Conservation (phyloP, 176 grass and related monocot species). For the Musa acuminata region DNA sequence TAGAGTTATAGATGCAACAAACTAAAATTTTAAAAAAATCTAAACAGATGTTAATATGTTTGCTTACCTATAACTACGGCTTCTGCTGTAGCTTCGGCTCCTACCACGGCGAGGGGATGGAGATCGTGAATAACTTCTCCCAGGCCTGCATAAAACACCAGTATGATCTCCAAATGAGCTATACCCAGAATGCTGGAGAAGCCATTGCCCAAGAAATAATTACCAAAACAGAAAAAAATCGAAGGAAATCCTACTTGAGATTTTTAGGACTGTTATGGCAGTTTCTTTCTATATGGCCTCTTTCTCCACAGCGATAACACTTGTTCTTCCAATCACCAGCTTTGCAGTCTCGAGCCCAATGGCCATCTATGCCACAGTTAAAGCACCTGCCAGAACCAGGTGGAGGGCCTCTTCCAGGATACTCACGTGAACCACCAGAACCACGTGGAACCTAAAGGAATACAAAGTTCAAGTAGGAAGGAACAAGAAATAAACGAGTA, state of each 20-base stretch:
- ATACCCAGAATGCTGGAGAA: background rate
- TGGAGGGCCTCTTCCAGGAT: constrained; percentile 70
- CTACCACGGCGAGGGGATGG: constrained; percentile 46
- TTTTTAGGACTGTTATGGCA: constrained; percentile 95
- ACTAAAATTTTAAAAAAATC: too few relatives aligned
- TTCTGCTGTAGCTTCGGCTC: constrained; percentile 66
- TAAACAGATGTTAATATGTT: too few relatives aligned
- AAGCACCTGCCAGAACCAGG: constrained; percentile 92
- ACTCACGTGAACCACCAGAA: constrained; percentile 65
- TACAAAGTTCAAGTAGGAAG: too few relatives aligned
- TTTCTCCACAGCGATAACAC: constrained; percentile 94
- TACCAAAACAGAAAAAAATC: background rate
- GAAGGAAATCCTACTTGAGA: constrained; percentile 21
- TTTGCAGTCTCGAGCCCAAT: constrained; percentile 95
- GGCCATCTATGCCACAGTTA: constrained; percentile 94
- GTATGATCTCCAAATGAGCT: background rate
- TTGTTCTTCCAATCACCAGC: constrained; percentile 99
- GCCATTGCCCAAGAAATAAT: background rate
- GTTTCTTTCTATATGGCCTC: constrained; percentile 93
- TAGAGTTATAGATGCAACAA: too few relatives aligned
- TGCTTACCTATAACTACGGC: constrained; percentile 67
- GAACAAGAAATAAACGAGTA: too few relatives aligned
- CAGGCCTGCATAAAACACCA: constrained; percentile 25
- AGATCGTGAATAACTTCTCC: constrained; percentile 70
- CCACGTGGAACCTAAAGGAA: constrained; percentile 33